Conservation (phyloP, 2,329 filamentous ascomycete species). For the Aspergillus vadensis region DNA sequence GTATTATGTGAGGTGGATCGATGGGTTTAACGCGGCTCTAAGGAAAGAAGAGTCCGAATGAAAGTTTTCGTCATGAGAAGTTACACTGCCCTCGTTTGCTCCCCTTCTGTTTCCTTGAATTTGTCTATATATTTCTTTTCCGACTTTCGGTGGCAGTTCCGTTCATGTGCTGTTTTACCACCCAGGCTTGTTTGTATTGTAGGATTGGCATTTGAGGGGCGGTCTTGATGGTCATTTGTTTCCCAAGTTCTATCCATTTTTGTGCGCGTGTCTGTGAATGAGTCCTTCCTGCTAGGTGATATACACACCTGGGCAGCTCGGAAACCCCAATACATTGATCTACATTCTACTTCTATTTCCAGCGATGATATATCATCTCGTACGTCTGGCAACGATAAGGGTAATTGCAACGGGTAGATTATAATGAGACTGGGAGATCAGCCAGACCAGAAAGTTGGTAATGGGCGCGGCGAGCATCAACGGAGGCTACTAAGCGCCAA, state of each 20-base stretch:
- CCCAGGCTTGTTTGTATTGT: constrained; percentile 25
- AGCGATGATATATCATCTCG: too few relatives aligned
- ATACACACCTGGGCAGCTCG: not conserved
- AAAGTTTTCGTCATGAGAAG: constrained; percentile 16
- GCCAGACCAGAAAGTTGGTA: too few relatives aligned
- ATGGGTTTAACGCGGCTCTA: not conserved
- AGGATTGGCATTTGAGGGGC: constrained; percentile 20
- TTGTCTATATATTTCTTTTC: constrained; percentile 12
- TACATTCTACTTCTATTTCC: not conserved
- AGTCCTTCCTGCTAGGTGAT: not conserved
- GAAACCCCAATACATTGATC: not conserved
- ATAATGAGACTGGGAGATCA: too few relatives aligned
- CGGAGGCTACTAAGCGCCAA: not conserved
- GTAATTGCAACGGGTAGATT: not conserved
- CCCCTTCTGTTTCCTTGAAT: constrained; percentile 7
- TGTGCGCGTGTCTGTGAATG: constrained; percentile 5
- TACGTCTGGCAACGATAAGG: too few relatives aligned
- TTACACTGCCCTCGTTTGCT: constrained; percentile 19
- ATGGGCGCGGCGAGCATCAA: not conserved
- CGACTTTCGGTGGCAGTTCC: constrained; percentile 15
- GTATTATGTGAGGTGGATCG: not conserved
- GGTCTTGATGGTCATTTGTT: constrained; percentile 11
- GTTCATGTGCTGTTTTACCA: constrained; percentile 22
- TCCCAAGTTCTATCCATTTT: constrained; percentile 4
- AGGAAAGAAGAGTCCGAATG: constrained; percentile 9